Base-by-base conservation (phyloP, 148 eudicot genomes). In the Chenopodium quinoa region DNA sequence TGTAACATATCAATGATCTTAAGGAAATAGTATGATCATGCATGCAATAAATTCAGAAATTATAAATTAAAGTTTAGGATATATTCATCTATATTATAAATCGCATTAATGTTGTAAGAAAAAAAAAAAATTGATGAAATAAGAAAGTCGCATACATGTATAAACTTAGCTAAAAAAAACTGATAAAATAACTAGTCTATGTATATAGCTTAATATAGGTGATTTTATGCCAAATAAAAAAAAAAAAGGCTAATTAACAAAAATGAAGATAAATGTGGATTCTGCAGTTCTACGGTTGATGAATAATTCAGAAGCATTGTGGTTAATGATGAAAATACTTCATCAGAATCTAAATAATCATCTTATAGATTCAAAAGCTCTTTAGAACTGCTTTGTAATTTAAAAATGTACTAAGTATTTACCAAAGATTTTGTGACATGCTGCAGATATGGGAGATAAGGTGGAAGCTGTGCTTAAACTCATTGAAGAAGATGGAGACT, bases 391-490 rank as follows among this genome's bases (percentile, higher is more conserved):
- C 8, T 40, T 40, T 40, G 1, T 5, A 40, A 7, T 40, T 5
- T 40, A 40, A 40, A 40, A 40, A 40, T 40, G 5, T 40, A 40
- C 8, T 7, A 40, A 40, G 44, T 40, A 40, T 40, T 75, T 75
- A 25, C 34, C 78, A 52, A n/a, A 27, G 37, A 71, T 29, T 29
- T 63, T 34, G 71, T 71, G 47, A 13, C 50, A 62, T 70, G 74
- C 37, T 86, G 89, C 91, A 97, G 99, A 97, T 70, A 94, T 94
- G 97, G 99, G 92, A 77, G 97, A 91, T 9, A 91, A 91, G 80
- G 98, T 91, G 79, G 87, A 91, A 54, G 48, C 46, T 47, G 88
- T 91, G 87, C 84, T 96, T 16, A 89, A 87, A 80, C 93, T 96
- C 80, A 90, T 93, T 27, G 78, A 88, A 78, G 93, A 92, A 71